Evolutionary conservation across 2,329 filamentous ascomycete genomes (phyloP), one percentile per base, ranked within the genome.

Genomic region (Pyricularia pennisetigena): DNA sequence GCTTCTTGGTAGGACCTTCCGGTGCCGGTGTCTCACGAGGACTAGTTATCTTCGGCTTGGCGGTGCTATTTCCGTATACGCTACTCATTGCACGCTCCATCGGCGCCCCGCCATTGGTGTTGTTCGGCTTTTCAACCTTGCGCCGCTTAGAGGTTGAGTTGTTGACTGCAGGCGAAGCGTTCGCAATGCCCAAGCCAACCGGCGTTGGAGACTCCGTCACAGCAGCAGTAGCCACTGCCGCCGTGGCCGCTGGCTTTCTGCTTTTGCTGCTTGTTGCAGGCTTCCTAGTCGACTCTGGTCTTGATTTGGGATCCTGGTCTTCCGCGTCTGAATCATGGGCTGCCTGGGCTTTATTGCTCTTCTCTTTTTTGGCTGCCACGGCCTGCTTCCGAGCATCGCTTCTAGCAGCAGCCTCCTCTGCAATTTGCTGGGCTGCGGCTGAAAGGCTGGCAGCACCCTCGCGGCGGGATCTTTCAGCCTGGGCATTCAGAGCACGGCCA

Each of bases 311-410:
- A 32, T 85, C 83, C 68, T 81, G 80, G 66, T 96, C 93, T 72
- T 97, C 93, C 71, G 89, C 88, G 73, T 97, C 93, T 0, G 90
- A 92, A 71, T 96, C 93, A 41, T 86, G 83, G 69, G 23, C 23
- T 23, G 65, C 23, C 35, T 69, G 66, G 4, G 75, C 67, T 41
- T 81, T 83, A 74, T 88, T 90, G 71, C 86, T 86, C 88, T 90
- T 76, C 91, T 92, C 65, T 23, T 61, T 67, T 74, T 91, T 91
- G 59, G 90, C 90, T 71, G 89, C 85, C 70, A 94, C 83, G 26
- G 92, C 91, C 78, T 97, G 93, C 75, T 94, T 93, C 71, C 92
- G 86, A 41, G 90, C 89, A 75, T 96, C 93, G 76, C 92, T 95
- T 72, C 94, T 88, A 68, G 91, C 89, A 14, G 92, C 91, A 24